A percentile compares a stretch with the other conserved stretches of the same genome.
Conservation (phyloP, 1,284 basidiomycete genomes). For the Apiotrichum veenhuisii region DNA sequence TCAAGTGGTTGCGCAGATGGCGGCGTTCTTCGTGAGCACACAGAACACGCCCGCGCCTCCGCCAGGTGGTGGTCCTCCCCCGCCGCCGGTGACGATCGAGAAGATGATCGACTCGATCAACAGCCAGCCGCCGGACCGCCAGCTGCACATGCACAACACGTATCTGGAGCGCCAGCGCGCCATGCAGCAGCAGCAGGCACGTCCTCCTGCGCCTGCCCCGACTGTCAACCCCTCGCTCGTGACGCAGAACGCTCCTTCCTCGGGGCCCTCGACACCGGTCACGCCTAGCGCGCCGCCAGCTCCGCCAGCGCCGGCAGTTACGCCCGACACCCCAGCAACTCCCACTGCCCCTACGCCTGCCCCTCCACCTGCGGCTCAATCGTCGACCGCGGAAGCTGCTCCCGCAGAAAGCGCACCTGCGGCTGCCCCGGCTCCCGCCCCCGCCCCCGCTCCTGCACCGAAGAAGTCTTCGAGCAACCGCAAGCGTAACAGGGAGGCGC, state of each 20-base stretch:
- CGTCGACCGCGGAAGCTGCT: no score
- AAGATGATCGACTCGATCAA: conserved; percentile 9
- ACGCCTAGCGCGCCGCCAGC: neutral
- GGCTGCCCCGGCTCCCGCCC: no score
- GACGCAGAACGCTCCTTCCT: neutral
- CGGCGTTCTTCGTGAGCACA: conserved; percentile 7
- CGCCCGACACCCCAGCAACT: neutral
- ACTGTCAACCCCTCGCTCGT: conserved; percentile 6
- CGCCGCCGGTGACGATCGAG: conserved; percentile 11
- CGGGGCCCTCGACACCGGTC: neutral
- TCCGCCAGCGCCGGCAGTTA: neutral
- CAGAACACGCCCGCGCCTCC: neutral
- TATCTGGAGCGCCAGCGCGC: conserved; percentile 12
- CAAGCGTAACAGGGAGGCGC: no score
- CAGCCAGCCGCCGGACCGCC: conserved; percentile 16
- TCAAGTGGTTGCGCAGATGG: conserved; percentile 3
- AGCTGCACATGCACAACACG: conserved; percentile 15
- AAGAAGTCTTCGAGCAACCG: no score
- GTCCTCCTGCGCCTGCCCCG: neutral
- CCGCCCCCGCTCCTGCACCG: no score
- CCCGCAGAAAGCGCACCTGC: neutral
- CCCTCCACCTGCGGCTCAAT: neutral
- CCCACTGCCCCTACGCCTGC: neutral
- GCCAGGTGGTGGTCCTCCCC: neutral
- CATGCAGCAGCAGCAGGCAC: conserved; percentile 5